phyloP scores from a whole-genome alignment of 768 basidiomycete species.

The Suillus subaureus region DNA sequence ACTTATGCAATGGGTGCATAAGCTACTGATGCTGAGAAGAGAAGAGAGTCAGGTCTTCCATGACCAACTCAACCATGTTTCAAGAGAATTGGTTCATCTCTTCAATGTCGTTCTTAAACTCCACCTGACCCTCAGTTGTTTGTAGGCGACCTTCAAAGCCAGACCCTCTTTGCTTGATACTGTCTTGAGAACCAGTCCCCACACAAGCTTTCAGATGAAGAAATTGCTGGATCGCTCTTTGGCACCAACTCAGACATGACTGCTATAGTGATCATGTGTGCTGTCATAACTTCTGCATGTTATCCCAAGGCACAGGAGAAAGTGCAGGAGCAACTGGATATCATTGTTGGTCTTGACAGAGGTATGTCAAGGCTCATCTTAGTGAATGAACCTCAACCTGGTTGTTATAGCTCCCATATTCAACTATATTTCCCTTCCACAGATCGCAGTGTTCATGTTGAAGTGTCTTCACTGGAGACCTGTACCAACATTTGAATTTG shows the following conservation, averaged over 20 bases:
- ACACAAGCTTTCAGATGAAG: constrained; percentile 55
- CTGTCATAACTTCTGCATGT: constrained; percentile 56
- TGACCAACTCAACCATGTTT: too few species aligned
- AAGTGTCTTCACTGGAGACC: constrained; percentile 47
- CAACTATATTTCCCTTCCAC: constrained; percentile 38
- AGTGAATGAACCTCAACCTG: constrained; percentile 4
- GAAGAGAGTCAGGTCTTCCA: too few species aligned
- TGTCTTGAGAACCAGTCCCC: constrained; percentile 58
- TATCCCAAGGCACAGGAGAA: constrained; percentile 53
- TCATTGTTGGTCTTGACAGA: constrained; percentile 47
- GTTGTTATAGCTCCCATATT: constrained; percentile 41
- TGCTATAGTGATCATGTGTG: constrained; percentile 56
- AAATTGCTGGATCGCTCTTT: constrained; percentile 64
- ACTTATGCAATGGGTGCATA: too few species aligned
- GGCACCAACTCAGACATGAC: constrained; percentile 70
- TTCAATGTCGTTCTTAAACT: too few species aligned
- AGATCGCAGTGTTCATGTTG: constrained; percentile 41
- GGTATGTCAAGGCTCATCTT: constrained; percentile 13
- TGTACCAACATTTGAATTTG: constrained; percentile 48
- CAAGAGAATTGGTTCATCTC: too few species aligned
- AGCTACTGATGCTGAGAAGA: too few species aligned
- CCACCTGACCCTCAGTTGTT: background rate
- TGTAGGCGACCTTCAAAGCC: constrained; percentile 23
- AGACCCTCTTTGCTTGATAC: constrained; percentile 54
- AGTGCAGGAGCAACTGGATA: constrained; percentile 58